phyloP scores from a whole-genome alignment of 305 asterid genomes.

The Caryopteris hybrid region DNA sequence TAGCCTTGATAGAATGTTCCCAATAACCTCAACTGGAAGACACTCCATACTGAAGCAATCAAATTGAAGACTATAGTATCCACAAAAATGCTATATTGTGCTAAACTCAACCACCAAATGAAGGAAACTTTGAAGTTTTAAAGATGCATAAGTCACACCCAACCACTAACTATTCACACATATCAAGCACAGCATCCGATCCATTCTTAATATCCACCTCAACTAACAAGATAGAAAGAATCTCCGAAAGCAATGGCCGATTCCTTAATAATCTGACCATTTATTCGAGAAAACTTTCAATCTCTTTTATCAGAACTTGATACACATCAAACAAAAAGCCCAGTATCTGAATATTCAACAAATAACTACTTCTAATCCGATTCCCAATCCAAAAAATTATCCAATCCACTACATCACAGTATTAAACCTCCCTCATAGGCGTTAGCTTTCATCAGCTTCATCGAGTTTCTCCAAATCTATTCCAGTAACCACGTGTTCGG shows the following conservation, averaged over 20 bases:
- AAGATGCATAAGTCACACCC: slow-evolving; percentile 6
- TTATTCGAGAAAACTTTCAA: neutral
- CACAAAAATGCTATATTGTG: slow-evolving; percentile 1
- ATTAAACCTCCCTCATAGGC: neutral
- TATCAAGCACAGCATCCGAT: slow-evolving; percentile 4
- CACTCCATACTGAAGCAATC: slow-evolving; percentile 43
- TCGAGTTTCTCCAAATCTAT: slow-evolving; percentile 3
- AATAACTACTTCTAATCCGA: neutral
- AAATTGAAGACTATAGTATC: neutral
- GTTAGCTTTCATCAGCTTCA: no score
- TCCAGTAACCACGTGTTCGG: slow-evolving; percentile 11
- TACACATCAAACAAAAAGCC: no score
- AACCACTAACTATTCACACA: neutral
- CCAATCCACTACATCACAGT: neutral
- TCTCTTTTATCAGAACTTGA: neutral
- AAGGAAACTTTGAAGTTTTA: neutral
- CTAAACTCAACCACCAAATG: slow-evolving; percentile 15
- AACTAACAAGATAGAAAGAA: slow-evolving; percentile 5
- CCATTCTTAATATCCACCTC: neutral
- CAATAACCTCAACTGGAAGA: slow-evolving; percentile 81
- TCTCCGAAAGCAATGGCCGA: slow-evolving; percentile 13
- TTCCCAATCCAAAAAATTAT: neutral
- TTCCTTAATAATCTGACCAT: slow-evolving; percentile 11
- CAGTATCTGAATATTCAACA: no score
- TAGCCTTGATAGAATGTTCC: slow-evolving; percentile 61